Evolutionary conservation across 164 flowering plant genomes (phyloP), one percentile per base, ranked within the genome.

Genomic region (Warburgia ugandensis): DNA sequence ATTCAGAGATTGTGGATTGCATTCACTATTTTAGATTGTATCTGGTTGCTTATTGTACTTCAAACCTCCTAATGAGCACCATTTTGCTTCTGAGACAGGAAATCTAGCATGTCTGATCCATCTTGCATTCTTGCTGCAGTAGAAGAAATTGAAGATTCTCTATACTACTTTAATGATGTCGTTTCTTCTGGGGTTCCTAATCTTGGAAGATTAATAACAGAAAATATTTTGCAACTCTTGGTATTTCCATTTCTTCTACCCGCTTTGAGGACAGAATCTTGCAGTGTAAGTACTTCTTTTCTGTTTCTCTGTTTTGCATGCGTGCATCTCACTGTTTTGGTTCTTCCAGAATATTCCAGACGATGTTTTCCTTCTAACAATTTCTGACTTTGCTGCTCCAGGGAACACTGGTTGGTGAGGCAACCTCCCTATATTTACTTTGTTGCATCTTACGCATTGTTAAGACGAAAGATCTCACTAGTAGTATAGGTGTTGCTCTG

Each of bases 151-250:
- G 99, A 94, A 71, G 99, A 89, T 67, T 63, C 77, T 51, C 84
- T 94, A 40, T 89, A 84, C 70, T 89, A 89, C 64, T 67, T 84
- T 56, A 94, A 94, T 71, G 99, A 94, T 73, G 79, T 83, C 48
- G 77, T 84, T 60, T 94, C 99, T 57, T 86, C 96, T 45, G 99
- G 99, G 20, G 74, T 86, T 68, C 96, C 96, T 43, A 84, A 84
- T 68, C 76, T 94, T 60, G 97, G 81, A 62, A 84, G 72, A 70
- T 65, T 86, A 62, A 80, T 94, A 58, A 77, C 89, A 23, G 92
- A 83, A 61, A 73, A 73, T 67, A 72, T 84, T 39, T 66, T 86
- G 81, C 79, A 53, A 69, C 75, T 72, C 69, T 67, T 94, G 74
- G 73, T 86, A 50, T 77, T 89, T 69, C 96, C 96, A 10, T 59